Evolutionary conservation across 306 rosid species (phyloP), one percentile per base, ranked within the genome.

Genomic region (Canavalia gladiata): DNA sequence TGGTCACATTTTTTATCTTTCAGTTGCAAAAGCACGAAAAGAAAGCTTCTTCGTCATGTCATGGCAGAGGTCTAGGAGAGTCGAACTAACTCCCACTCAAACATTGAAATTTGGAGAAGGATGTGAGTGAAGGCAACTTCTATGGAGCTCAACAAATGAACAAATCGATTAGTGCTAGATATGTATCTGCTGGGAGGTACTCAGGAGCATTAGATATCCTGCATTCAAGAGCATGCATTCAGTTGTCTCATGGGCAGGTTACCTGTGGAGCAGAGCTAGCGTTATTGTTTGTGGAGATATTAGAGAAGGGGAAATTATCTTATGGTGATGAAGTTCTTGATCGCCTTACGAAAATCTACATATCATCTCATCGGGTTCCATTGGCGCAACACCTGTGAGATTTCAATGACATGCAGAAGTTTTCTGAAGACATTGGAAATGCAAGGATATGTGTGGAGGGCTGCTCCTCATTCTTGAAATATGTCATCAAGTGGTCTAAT

Each of bases 81-180:
- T 59, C 63, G 85, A 86, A 18, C 89, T 92, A 25, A 97, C 98
- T 78, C 97, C 97, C n/a, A 97, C 86, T 62, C 88, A 82, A 87
- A 93, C 87, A 82, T 95, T 83, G 92, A 41, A 95, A 93, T 85
- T 84, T 96, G 82, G 85, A 84, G 88, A 91, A 90, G 87, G 90
- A 89, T 83, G 88, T 89, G 13, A 90, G 76, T 8, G 93, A 77
- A 25, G 99, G 94, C 3, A 89, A 96, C 79, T 86, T 10, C 82
- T 96, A 96, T 87, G 99, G 98, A 78, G 99, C 99, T 81, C 98
- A 93, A 80, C 99, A 96, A 79, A 90, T 93, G 97, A 93, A 93
- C 91, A 96, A 96, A 81, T 91, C 99, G 12, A 74, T 87, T 46
- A 90, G 94, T 88, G 92, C 97, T 78, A 93, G 99, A 87, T 96